A percentile compares a stretch with the other conserved stretches of the same genome.
phyloP scores from a whole-genome alignment of 2,329 filamentous ascomycete genomes.

The Ophiocordyceps camponoti-rufipedis region DNA sequence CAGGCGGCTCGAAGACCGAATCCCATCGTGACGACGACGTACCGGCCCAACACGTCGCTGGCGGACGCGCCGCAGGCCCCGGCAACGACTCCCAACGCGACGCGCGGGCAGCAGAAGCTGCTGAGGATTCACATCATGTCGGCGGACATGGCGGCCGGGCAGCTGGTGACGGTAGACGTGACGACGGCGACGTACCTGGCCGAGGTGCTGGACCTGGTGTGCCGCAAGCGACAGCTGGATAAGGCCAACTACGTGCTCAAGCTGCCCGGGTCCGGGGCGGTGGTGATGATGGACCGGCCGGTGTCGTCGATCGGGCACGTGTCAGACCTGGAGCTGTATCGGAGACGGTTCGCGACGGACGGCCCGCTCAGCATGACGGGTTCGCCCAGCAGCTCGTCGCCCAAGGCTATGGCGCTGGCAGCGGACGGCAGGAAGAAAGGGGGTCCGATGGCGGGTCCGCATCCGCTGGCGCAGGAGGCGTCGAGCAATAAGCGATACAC shows the following conservation, averaged over 20 bases:
- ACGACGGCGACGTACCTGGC: slow-evolving; percentile 72
- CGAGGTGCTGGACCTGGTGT: slow-evolving; percentile 63
- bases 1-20: slow-evolving; percentile 4
- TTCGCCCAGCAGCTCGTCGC: slow-evolving; percentile 51
- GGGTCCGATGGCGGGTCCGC: slow-evolving; percentile 35
- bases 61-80: slow-evolving; percentile 38
- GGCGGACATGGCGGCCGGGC: slow-evolving; percentile 52
- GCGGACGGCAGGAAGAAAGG: slow-evolving; percentile 22
- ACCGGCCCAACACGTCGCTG: slow-evolving; percentile 31
- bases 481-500: slow-evolving; percentile 57
- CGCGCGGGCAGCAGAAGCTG: slow-evolving; percentile 49
- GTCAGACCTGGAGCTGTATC: slow-evolving; percentile 56
- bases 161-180: slow-evolving; percentile 54
- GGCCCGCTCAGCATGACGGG: slow-evolving; percentile 49
- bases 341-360: slow-evolving; percentile 58
- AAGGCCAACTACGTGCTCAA: slow-evolving; percentile 67
- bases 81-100: slow-evolving; percentile 21
- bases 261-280: slow-evolving; percentile 53
- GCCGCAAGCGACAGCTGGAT: slow-evolving; percentile 59
- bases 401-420: slow-evolving; percentile 38
- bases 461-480: slow-evolving; percentile 49
- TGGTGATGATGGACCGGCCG: slow-evolving; percentile 59
- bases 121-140: slow-evolving; percentile 55
- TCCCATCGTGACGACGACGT: slow-evolving; percentile 43
- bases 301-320: slow-evolving; percentile 63